Evolutionary conservation across 345 rosid genomes (phyloP).

Genomic region (Populus tremula): DNA sequence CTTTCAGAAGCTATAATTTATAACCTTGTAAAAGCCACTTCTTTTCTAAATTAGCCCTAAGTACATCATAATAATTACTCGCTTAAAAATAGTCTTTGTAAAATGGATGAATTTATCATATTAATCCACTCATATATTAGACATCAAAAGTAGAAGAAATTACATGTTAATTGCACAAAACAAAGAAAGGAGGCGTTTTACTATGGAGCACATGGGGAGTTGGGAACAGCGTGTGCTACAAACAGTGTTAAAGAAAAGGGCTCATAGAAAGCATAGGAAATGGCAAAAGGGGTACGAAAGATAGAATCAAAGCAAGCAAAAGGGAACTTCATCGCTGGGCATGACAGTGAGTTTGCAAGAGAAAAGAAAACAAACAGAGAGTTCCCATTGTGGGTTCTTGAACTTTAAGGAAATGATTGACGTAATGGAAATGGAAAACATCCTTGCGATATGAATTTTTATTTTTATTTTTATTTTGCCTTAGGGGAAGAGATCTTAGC

Average conservation of each 20-base stretch:
- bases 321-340: conserved; percentile 10
- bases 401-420: conserved; percentile 25
- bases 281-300: background rate
- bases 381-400: background rate
- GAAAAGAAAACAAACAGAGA: background rate
- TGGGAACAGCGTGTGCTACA: background rate
- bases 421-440: conserved; percentile 5
- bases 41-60: too few species aligned
- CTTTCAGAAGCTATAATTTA: too few species aligned
- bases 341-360: background rate
- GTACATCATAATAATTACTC: background rate
- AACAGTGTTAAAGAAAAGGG: background rate
- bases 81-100: too few species aligned
- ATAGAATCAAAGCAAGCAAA: conserved; percentile 13
- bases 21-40: too few species aligned
- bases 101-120: too few species aligned
- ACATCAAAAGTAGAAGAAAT: background rate
- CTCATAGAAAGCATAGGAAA: background rate
- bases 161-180: background rate
- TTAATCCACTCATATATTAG: background rate
- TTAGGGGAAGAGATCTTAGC: background rate
- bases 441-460: background rate
- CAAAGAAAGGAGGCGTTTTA: background rate
- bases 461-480: too few species aligned
- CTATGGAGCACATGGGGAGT: background rate